A percentile compares a stretch with the other conserved stretches of the same genome.
Evolutionary conservation across 129 eudicot species (phyloP).

Genomic region (Arctium lappa): DNA sequence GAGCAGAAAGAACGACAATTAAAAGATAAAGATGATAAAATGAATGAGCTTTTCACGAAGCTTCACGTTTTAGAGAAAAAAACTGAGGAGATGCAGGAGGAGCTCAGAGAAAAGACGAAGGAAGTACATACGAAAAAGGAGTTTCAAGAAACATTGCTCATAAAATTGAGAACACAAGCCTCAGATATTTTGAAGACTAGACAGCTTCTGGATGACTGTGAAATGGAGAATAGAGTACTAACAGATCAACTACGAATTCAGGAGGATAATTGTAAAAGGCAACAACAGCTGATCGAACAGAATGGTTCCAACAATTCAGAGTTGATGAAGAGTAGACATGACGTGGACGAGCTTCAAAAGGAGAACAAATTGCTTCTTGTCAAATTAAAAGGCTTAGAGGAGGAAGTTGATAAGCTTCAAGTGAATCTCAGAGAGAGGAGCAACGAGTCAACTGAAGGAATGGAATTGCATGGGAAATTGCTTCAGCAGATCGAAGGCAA

Average conservation of each 20-base stretch:
- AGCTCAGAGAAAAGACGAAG: slow-evolving; percentile 40
- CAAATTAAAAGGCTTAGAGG: slow-evolving; percentile 53
- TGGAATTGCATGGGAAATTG: slow-evolving; percentile 64
- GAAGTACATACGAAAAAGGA: slow-evolving; percentile 40
- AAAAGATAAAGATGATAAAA: slow-evolving; percentile 45
- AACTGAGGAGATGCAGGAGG: slow-evolving; percentile 30
- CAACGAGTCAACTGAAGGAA: slow-evolving; percentile 53
- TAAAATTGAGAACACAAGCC: slow-evolving; percentile 44
- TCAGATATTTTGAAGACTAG: slow-evolving; percentile 39
- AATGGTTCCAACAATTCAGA: slow-evolving; percentile 34
- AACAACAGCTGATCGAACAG: slow-evolving; percentile 43
- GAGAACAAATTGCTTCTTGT: slow-evolving; percentile 51
- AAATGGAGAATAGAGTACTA: slow-evolving; percentile 45
- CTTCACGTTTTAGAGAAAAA: slow-evolving; percentile 36
- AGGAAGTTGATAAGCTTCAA: slow-evolving; percentile 59
- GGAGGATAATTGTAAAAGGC: slow-evolving; percentile 36
- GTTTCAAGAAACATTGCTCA: slow-evolving; percentile 40
- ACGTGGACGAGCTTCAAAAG: slow-evolving; percentile 40
- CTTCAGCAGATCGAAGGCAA: slow-evolving; percentile 66
- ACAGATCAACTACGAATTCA: slow-evolving; percentile 33
- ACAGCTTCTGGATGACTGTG: slow-evolving; percentile 38
- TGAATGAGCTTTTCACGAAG: slow-evolving; percentile 36
- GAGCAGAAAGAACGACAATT: slow-evolving; percentile 46
- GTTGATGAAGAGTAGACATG: slow-evolving; percentile 37
- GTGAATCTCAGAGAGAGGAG: slow-evolving; percentile 35